Evolutionary conservation across 139 green algal species (phyloP), one percentile per base, ranked within the genome.

Genomic region (Asterochloris erici): DNA sequence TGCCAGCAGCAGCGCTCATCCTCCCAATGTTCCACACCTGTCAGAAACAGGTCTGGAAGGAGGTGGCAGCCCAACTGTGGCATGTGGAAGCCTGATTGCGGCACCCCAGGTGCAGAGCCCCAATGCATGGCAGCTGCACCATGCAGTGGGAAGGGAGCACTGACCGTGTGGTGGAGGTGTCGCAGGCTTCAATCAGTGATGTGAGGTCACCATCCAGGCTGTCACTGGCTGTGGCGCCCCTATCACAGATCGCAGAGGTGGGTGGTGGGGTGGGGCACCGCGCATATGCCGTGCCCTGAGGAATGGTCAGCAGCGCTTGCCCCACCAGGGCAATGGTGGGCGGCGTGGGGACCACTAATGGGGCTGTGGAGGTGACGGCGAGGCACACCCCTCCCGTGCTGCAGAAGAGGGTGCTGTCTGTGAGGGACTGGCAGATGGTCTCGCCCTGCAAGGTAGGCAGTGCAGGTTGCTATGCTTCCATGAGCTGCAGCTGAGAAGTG

Each of bases 121-220:
- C 10, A 12, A 64, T 21, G 21, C 23, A 74, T 19, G 38, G 78
- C 0, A 54, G 61, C 24, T 85, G 78, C 16, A 79, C 54, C 79
- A 81, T 6, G n/a, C 24, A 9, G 11, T 69, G 24, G 11, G 4
- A 77, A 60, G n/a, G 61, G 79, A 19, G 76, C 15, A 24, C 79
- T 74, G 38, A 87, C 84, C 69, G 85, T 70, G 19, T 27, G 62
- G 62, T 81, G 24, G 77, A 71, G 16, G 29, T 79, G 11, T 81
- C 85, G 74, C 88, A 91, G 9, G 86, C 82, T 60, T 73, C n/a
- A 9, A 91, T 77, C 13, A 66, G 74, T 2, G 84, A 68, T 14
- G 86, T 82, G 0, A 91, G 64, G 24, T 68, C 83, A n/a, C 88
- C 88, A 17, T 91, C 88, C 21, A 78, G 74, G 0, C 29, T 27